Conservation (phyloP, 1,139 yeast species). For the Candida gigantensis region DNA sequence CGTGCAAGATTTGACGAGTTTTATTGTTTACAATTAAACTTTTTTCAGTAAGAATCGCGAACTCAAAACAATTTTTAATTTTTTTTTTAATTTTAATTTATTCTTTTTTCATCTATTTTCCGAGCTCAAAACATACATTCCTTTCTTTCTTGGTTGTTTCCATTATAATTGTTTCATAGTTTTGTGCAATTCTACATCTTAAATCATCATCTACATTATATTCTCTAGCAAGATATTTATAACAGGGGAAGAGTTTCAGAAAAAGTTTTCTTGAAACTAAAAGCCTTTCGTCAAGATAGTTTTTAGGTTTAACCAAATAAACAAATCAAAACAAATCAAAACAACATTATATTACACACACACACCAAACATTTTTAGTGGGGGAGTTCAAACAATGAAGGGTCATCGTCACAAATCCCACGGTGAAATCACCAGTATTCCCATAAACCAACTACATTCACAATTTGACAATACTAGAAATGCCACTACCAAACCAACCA, state of each 20-base stretch:
- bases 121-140: too few species aligned
- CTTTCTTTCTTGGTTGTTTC: neutral
- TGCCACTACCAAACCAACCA: conserved; percentile 1
- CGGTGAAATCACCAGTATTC: conserved; percentile 7
- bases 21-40: conserved; percentile 1
- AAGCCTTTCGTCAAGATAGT: too few species aligned
- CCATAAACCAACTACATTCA: conserved; percentile 22
- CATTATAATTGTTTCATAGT: neutral
- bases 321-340: too few species aligned
- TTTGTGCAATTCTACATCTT: neutral
- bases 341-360: too few species aligned
- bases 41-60: neutral
- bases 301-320: too few species aligned
- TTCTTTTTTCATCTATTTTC: too few species aligned
- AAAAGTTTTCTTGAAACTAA: too few species aligned
- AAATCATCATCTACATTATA: neutral
- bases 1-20: too few species aligned
- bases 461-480: conserved; percentile 19
- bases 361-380: too few species aligned
- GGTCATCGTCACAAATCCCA: conserved; percentile 9
- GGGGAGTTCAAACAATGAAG: conserved; percentile 4
- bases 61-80: neutral
- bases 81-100: neutral
- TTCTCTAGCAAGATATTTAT: neutral
- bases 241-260: too few species aligned